phyloP scores from a whole-genome alignment of 1,284 basidiomycete species.

The Apiotrichum mycotoxinovorans region DNA sequence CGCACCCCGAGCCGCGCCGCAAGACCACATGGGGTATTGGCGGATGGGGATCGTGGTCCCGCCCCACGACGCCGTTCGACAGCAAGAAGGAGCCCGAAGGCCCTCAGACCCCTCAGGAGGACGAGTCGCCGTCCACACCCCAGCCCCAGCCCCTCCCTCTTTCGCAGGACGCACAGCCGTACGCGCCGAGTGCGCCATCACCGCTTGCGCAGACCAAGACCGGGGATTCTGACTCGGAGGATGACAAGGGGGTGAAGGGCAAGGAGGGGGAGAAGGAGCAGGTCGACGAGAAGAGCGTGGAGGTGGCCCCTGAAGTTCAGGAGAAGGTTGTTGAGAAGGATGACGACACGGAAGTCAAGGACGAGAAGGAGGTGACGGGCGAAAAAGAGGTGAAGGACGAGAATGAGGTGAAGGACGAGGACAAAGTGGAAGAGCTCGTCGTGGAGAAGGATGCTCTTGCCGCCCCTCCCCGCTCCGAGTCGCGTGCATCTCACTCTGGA shows the following conservation, averaged over 20 bases:
- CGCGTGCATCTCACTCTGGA: not conserved
- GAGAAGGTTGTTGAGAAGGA: not conserved
- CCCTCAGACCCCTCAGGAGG: not conserved
- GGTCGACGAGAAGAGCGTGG: not conserved
- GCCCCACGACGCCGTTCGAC: not conserved
- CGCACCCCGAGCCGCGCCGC: conserved; percentile 18
- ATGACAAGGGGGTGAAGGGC: conserved; percentile 5
- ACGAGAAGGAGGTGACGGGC: conserved; percentile 1
- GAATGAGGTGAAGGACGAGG: not conserved
- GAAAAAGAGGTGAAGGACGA: not conserved
- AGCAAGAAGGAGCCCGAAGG: not conserved
- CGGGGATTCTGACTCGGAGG: not conserved
- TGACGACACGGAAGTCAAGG: not conserved
- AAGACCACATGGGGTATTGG: conserved; percentile 13
- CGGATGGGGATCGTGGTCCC: not conserved
- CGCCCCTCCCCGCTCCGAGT: not conserved
- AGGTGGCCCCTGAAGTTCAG: not conserved
- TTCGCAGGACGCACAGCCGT: not conserved
- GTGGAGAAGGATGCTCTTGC: not conserved
- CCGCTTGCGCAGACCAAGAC: conserved; percentile 5
- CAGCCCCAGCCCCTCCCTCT: not conserved
- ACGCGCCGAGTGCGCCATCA: not conserved
- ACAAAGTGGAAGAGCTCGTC: not conserved
- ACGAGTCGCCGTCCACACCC: not conserved
- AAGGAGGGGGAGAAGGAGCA: not conserved